These are phyloP conservation scores for Cinchona pubescens DNA, from an alignment of 257 asterid species.

Conservation along the genomic window DNA sequence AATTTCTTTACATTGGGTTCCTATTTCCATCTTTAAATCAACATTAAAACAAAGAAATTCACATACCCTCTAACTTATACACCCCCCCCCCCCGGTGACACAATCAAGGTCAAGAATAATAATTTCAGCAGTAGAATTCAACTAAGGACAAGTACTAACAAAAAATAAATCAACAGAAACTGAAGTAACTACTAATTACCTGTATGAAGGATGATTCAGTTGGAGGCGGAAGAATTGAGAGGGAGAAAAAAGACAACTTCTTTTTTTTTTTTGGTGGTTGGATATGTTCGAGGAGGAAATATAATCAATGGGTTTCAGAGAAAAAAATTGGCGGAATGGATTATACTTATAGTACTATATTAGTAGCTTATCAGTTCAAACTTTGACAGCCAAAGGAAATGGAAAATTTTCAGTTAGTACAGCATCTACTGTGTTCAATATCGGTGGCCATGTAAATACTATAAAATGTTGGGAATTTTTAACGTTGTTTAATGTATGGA, in stretches of 20 bases:
- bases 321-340: conserved; percentile 10
- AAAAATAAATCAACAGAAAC: neutral
- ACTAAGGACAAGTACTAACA: neutral
- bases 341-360: conserved; percentile 6
- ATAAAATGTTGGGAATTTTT: neutral
- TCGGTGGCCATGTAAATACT: conserved; percentile 15
- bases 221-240: conserved; percentile 16
- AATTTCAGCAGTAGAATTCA: neutral
- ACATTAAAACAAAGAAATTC: neutral
- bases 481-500: neutral
- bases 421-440: conserved; percentile 17
- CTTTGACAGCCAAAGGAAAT: neutral
- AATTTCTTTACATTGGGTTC: neutral
- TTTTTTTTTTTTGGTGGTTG: conserved; percentile 23
- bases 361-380: conserved; percentile 4
- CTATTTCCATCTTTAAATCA: neutral
- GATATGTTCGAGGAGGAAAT: conserved; percentile 10
- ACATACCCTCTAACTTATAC: too few relatives aligned
- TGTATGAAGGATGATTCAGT: conserved; percentile 15
- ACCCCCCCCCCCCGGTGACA: too few relatives aligned
- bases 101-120: too few relatives aligned
- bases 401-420: conserved; percentile 2
- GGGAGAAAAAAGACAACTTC: neutral
- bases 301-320: conserved; percentile 13
- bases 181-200: neutral